Evolutionary conservation across 2,329 filamentous ascomycete species (phyloP).

Genomic region (Diaporthe destruens): DNA sequence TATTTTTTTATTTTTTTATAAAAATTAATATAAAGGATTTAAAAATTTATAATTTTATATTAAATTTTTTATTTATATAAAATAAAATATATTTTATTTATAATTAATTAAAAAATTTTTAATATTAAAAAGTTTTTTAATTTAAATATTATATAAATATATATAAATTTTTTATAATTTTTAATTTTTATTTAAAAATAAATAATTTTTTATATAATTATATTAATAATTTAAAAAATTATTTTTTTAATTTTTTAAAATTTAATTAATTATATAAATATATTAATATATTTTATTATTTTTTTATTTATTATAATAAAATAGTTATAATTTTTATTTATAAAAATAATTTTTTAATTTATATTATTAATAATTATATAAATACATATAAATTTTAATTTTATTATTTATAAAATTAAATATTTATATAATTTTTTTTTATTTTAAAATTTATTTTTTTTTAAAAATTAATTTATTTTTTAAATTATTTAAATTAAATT

Average conservation of each 20-base stretch:
- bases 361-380: not conserved
- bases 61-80: too few species aligned
- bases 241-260: not conserved
- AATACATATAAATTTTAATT: not conserved
- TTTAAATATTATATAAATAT: not conserved
- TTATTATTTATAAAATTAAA: not conserved
- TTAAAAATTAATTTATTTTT: not conserved
- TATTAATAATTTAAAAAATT: not conserved
- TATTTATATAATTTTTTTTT: not conserved
- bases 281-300: not conserved
- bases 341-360: not conserved
- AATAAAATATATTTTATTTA: not conserved
- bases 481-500: not conserved
- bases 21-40: too few species aligned
- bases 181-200: not conserved
- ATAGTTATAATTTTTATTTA: not conserved
- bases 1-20: too few species aligned
- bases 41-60: too few species aligned
- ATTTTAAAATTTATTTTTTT: not conserved
- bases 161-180: not conserved
- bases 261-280: not conserved
- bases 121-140: not conserved
- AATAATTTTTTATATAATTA: not conserved
- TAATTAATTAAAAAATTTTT: not conserved
- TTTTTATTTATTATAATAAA: not conserved